Conservation (phyloP, 2,329 filamentous ascomycete genomes). For the Penicillium sp. region DNA sequence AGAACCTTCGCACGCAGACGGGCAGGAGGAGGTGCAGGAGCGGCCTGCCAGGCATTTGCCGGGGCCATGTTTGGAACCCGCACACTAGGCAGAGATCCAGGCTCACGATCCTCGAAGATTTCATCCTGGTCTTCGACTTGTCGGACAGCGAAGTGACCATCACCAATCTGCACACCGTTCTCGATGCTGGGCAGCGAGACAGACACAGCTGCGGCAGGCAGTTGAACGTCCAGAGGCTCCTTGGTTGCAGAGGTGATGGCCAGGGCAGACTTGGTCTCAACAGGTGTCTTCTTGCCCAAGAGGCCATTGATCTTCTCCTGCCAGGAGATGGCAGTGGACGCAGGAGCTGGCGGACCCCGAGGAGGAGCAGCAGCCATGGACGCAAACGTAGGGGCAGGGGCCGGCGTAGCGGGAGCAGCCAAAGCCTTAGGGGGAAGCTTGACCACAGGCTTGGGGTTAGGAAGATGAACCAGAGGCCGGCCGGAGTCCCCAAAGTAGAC, state of each 20-base stretch:
- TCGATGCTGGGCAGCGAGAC: constrained; percentile 66
- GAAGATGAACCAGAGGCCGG: constrained; percentile 60
- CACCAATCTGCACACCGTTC: constrained; percentile 39
- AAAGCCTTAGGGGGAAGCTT: constrained; percentile 69
- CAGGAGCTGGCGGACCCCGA: constrained; percentile 41
- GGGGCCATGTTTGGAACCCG: constrained; percentile 66
- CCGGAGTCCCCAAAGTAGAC: constrained; percentile 54
- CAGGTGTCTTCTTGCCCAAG: constrained; percentile 61
- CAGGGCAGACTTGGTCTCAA: constrained; percentile 56
- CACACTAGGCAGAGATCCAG: constrained; percentile 73
- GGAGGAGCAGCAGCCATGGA: constrained; percentile 44
- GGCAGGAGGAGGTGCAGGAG: constrained; percentile 40
- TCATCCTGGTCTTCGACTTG: constrained; percentile 77
- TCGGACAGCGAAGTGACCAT: constrained; percentile 59
- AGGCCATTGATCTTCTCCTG: constrained; percentile 83
- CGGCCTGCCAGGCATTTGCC: constrained; percentile 64
- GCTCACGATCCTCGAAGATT: constrained; percentile 79
- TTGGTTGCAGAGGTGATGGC: constrained; percentile 70
- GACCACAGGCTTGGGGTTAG: constrained; percentile 69
- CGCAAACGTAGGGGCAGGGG: constrained; percentile 50
- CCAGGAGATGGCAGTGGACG: constrained; percentile 61
- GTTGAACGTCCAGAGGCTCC: constrained; percentile 63
- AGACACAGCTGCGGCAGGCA: constrained; percentile 59
- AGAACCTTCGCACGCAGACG: constrained; percentile 49
- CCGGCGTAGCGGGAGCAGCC: constrained; percentile 43